Conservation (phyloP, 306 rosid species). For the Macrotyloma uniflorum region DNA sequence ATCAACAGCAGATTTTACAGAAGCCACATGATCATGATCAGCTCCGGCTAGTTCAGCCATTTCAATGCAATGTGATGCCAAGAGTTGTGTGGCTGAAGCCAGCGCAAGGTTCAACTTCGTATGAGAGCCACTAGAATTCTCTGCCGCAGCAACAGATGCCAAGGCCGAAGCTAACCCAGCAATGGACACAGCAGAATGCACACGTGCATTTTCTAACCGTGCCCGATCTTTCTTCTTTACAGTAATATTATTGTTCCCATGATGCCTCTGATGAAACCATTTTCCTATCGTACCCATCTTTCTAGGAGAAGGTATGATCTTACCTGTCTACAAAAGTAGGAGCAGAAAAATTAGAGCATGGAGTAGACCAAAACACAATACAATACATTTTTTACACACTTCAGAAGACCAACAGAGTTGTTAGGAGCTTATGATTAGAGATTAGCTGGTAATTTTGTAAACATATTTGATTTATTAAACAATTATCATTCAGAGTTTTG, state of each 20-base stretch:
- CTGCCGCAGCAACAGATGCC: conserved; percentile 68
- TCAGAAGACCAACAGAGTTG: too few species aligned
- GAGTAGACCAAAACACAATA: not conserved
- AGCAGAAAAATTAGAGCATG: conserved; percentile 6
- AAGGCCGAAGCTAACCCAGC: conserved; percentile 88
- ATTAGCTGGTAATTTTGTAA: not conserved
- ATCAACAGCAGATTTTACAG: conserved; percentile 73
- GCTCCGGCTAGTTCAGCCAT: conserved; percentile 81
- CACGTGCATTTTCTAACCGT: conserved; percentile 62
- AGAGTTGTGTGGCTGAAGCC: conserved; percentile 78
- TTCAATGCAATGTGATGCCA: conserved; percentile 86
- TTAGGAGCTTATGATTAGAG: not conserved
- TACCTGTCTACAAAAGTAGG: conserved; percentile 51
- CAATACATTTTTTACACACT: not conserved
- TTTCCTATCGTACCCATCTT: conserved; percentile 62
- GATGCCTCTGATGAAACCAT: conserved; percentile 81
- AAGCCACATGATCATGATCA: conserved; percentile 55
- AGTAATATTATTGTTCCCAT: conserved; percentile 19
- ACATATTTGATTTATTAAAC: not conserved
- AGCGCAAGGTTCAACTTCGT: conserved; percentile 64
- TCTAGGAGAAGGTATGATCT: conserved; percentile 45
- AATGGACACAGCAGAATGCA: conserved; percentile 80
- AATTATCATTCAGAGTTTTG: not conserved
- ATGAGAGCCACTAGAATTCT: conserved; percentile 47
- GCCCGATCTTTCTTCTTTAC: conserved; percentile 72